Conservation (phyloP, 179 eudicot species). For the Beta corolliflora region DNA sequence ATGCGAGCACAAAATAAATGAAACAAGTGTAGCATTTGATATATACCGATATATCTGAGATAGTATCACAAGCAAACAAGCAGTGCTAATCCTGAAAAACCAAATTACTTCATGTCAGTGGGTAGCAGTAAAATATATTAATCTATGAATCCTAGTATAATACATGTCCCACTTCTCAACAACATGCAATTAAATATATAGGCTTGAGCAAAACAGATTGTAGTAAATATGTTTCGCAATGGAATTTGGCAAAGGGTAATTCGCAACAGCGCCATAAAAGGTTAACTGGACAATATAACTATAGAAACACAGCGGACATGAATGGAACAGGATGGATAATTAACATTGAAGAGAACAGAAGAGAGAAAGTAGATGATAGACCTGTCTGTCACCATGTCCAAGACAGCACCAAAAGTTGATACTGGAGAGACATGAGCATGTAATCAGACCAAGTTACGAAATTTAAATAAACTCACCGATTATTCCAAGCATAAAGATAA, state of each 20-base stretch:
- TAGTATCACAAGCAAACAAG: slow-evolving; percentile 84
- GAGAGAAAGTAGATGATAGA: slow-evolving; percentile 18
- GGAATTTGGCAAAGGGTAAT: background rate
- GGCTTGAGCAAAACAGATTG: background rate
- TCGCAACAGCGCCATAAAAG: too few species aligned
- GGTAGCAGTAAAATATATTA: background rate
- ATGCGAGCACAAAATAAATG: background rate
- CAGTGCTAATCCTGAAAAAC: slow-evolving; percentile 85
- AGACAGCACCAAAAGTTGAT: slow-evolving; percentile 92
- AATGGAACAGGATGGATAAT: background rate
- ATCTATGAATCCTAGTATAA: background rate
- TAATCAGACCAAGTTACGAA: slow-evolving; percentile 15
- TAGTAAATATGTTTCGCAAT: background rate
- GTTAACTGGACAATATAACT: background rate
- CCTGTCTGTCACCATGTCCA: slow-evolving; percentile 99
- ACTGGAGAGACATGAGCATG: slow-evolving; percentile 42
- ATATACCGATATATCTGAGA: slow-evolving; percentile 87
- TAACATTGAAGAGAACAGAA: background rate
- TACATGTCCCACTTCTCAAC: slow-evolving; percentile 1
- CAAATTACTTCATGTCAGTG: slow-evolving; percentile 10
- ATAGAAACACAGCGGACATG: background rate
- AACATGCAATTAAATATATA: background rate
- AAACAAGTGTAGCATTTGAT: background rate
- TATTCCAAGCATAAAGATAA: background rate
- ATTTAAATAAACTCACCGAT: background rate